phyloP scores from a whole-genome alignment of 2,329 filamentous ascomycete species.

The Zymoseptoria brevis region DNA sequence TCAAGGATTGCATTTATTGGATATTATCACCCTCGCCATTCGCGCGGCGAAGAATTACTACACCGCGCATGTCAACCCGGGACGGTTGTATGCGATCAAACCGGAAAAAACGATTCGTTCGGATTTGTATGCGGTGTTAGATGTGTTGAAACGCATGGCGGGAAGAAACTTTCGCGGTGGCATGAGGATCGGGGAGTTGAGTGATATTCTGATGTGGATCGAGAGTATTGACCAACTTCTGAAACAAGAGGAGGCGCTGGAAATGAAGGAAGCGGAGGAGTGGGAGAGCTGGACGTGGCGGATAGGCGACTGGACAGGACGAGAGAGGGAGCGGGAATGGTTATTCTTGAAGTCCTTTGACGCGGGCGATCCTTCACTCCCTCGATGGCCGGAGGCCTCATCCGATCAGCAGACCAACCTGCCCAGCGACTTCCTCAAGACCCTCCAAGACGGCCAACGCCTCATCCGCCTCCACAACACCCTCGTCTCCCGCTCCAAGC shows the following conservation, averaged over 20 bases:
- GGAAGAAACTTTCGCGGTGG: constrained; percentile 78
- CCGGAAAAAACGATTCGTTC: constrained; percentile 77
- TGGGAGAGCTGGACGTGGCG: constrained; percentile 71
- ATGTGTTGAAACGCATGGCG: constrained; percentile 86
- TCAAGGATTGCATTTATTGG: constrained; percentile 84
- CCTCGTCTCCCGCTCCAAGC: constrained; percentile 72
- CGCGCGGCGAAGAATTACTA: constrained; percentile 94
- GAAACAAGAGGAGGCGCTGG: constrained; percentile 65
- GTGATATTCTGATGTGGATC: constrained; percentile 72
- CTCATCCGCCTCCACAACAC: constrained; percentile 86
- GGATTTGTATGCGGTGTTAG: constrained; percentile 78
- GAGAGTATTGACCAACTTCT: constrained; percentile 69
- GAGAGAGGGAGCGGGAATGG: constrained; percentile 69
- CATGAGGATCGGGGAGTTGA: constrained; percentile 67
- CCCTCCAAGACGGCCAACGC: constrained; percentile 69
- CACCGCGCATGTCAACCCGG: constrained; percentile 79
- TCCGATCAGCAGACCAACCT: constrained; percentile 1
- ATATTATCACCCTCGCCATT: constrained; percentile 91
- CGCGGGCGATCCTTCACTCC: constrained; percentile 52
- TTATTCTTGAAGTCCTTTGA: constrained; percentile 74
- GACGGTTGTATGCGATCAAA: constrained; percentile 77
- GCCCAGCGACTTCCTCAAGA: constrained; percentile 60
- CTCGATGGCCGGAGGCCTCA: constrained; percentile 52
- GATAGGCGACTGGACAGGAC: constrained; percentile 62
- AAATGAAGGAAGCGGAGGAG: constrained; percentile 64